A percentile compares a stretch with the other conserved stretches of the same genome.
Evolutionary conservation across 345 rosid genomes (phyloP).

Genomic region (Balakata baccata): DNA sequence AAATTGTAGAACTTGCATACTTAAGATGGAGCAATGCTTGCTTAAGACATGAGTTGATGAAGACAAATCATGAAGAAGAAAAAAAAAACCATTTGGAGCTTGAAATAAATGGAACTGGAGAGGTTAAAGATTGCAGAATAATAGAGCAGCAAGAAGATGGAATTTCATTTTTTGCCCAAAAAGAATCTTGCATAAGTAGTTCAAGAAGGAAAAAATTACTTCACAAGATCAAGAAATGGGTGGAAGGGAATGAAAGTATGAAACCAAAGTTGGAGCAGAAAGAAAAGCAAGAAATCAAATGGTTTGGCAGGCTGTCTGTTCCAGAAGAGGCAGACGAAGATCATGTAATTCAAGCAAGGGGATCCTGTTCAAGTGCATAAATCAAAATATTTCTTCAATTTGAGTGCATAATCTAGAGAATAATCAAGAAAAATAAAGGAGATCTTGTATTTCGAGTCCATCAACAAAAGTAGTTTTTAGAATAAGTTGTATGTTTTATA

Average conservation of each 20-base stretch:
- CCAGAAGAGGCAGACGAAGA: slow-evolving; percentile 20
- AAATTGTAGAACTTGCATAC: slow-evolving; percentile 48
- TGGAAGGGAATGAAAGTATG: slow-evolving; percentile 46
- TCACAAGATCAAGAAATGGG: slow-evolving; percentile 62
- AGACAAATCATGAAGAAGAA: slow-evolving; percentile 20
- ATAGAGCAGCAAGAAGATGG: slow-evolving; percentile 28
- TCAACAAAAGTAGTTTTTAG: no score
- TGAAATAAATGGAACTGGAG: slow-evolving; percentile 23
- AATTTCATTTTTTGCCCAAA: not conserved
- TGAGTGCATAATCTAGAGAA: no score
- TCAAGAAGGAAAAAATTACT: slow-evolving; percentile 52
- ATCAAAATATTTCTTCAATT: no score
- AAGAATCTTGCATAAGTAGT: not conserved
- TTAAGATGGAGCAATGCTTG: slow-evolving; percentile 76
- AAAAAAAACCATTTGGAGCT: slow-evolving; percentile 17
- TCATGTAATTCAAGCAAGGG: slow-evolving; percentile 31
- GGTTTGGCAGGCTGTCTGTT: no score
- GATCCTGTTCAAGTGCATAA: slow-evolving; percentile 22
- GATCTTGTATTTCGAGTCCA: not conserved
- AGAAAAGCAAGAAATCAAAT: slow-evolving; percentile 20
- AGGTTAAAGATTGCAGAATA: slow-evolving; percentile 14
- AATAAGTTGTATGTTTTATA: no score
- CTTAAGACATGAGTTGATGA: slow-evolving; percentile 57
- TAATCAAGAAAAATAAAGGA: not conserved
- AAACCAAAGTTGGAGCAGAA: slow-evolving; percentile 36